A percentile compares a stretch with the other conserved stretches of the same genome.
phyloP scores from a whole-genome alignment of 805 yeast genomes.

The Barnettozyma sp. region DNA sequence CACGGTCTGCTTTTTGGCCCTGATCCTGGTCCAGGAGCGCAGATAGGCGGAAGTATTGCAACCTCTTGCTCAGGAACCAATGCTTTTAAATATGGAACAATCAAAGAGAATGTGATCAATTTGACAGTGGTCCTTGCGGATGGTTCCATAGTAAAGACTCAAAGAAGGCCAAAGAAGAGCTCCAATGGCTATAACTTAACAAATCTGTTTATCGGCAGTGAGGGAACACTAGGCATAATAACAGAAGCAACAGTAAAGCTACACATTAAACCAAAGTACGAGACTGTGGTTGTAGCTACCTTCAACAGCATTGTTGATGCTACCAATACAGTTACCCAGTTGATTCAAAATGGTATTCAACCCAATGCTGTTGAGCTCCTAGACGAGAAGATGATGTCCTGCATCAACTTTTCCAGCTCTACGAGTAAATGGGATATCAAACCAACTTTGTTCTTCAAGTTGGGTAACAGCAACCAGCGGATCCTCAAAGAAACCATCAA shows the following conservation, averaged over 20 bases:
- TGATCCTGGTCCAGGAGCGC: constrained; percentile 74
- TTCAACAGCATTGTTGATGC: constrained; percentile 67
- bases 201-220: constrained; percentile 63
- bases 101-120: constrained; percentile 61
- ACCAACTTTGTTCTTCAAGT: constrained; percentile 57
- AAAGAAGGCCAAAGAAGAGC: constrained; percentile 63
- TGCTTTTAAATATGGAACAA: constrained; percentile 73
- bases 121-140: constrained; percentile 72
- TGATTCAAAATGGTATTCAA: constrained; percentile 53
- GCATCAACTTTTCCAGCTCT: constrained; percentile 49
- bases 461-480: constrained; percentile 40
- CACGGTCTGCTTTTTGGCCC: constrained; percentile 58
- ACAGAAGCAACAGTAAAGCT: constrained; percentile 69
- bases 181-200: constrained; percentile 74
- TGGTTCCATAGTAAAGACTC: constrained; percentile 67
- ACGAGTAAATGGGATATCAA: constrained; percentile 46
- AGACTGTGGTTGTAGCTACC: constrained; percentile 61
- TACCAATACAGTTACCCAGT: constrained; percentile 53
- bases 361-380: constrained; percentile 68
- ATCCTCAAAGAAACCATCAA: constrained; percentile 35
- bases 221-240: constrained; percentile 71
- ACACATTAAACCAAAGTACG: constrained; percentile 55
- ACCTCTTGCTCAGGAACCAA: constrained; percentile 76
- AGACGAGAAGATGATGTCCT: constrained; percentile 63
- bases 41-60: constrained; percentile 71